These are phyloP conservation scores for Chlorella sp. DNA, from an alignment of 139 green algal species.

Conservation along the genomic window DNA sequence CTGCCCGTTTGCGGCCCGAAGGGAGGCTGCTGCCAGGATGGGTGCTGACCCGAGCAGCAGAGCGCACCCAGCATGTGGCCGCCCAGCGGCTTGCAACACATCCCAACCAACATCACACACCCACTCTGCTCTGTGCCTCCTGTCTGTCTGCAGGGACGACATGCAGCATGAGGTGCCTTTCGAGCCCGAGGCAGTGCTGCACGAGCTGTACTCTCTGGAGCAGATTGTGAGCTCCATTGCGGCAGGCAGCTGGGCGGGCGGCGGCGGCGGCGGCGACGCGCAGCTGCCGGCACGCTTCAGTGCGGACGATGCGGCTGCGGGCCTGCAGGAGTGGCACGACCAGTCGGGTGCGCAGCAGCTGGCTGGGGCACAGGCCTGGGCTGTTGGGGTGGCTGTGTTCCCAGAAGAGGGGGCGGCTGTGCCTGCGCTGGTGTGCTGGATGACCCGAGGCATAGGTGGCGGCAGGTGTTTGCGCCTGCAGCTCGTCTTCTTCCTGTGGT, in stretches of 20 bases:
- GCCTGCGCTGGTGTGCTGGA: too few relatives aligned
- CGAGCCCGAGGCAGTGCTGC: conserved; percentile 5
- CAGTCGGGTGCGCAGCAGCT: not conserved
- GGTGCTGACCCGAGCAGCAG: too few relatives aligned
- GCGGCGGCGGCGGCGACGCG: not conserved
- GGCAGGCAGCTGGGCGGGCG: conserved; percentile 9
- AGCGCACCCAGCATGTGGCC: too few relatives aligned
- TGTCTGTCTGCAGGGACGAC: not conserved
- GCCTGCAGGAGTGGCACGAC: conserved; percentile 16
- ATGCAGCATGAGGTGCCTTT: conserved; percentile 31
- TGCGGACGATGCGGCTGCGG: not conserved
- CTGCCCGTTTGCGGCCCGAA: too few relatives aligned
- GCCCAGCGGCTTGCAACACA: too few relatives aligned
- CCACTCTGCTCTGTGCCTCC: not conserved
- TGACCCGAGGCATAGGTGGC: too few relatives aligned
- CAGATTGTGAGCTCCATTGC: conserved; percentile 21
- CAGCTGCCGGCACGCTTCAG: conserved; percentile 14
- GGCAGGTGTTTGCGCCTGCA: too few relatives aligned
- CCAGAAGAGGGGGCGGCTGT: not conserved
- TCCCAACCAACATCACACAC: too few relatives aligned
- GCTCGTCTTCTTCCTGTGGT: not conserved
- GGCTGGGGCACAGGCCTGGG: not conserved
- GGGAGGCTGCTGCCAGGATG: too few relatives aligned
- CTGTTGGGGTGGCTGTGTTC: not conserved
- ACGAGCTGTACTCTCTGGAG: conserved; percentile 19